phyloP scores from a whole-genome alignment of 495 filamentous ascomycete genomes.

The Physcia stellaris region DNA sequence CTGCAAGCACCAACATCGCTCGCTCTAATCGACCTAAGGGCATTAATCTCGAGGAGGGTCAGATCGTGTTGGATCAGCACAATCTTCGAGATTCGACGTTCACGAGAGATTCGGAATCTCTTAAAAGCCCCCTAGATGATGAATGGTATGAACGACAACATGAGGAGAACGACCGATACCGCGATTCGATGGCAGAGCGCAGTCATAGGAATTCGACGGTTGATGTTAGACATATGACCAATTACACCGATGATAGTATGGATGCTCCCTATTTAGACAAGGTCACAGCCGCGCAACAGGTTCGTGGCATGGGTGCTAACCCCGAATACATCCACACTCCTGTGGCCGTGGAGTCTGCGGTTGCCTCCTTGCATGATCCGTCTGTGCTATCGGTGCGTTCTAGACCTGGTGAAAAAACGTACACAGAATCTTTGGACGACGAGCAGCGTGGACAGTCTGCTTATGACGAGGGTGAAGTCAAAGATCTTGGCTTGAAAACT shows the following conservation, averaged over 20 bases:
- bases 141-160: constrained; percentile 41
- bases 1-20: constrained; percentile 39
- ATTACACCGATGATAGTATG: constrained; percentile 55
- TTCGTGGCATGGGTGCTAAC: constrained; percentile 55
- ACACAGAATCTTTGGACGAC: constrained; percentile 14
- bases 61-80: constrained; percentile 30
- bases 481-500: constrained; percentile 9
- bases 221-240: constrained; percentile 42
- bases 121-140: constrained; percentile 20
- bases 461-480: constrained; percentile 14
- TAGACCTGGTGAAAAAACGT: constrained; percentile 13
- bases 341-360: constrained; percentile 67
- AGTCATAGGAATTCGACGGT: constrained; percentile 32
- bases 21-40: constrained; percentile 39
- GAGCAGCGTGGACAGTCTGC: constrained; percentile 15
- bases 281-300: constrained; percentile 49
- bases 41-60: constrained; percentile 33
- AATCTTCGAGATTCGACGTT: constrained; percentile 22
- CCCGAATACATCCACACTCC: constrained; percentile 60
- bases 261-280: constrained; percentile 45
- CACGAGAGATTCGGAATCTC: constrained; percentile 16
- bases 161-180: constrained; percentile 37
- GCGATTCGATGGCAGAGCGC: constrained; percentile 32
- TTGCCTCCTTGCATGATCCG: constrained; percentile 73
- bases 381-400: constrained; percentile 50